phyloP scores from a whole-genome alignment of 768 basidiomycete species.

The Crepidotus variabilis region DNA sequence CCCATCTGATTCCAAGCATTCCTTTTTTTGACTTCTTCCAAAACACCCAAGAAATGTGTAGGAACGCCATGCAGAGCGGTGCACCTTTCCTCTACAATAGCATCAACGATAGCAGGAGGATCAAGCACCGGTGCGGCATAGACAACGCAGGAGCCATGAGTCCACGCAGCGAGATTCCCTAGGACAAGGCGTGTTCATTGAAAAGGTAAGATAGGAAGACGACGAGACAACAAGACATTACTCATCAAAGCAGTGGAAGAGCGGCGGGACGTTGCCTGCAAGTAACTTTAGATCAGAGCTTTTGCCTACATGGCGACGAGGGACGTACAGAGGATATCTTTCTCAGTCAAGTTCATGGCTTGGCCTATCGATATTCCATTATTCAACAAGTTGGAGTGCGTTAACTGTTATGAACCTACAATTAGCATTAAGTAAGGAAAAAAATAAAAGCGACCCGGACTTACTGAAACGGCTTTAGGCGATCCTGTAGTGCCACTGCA shows the following conservation, averaged over 20 bases:
- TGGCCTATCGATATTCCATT: constrained; percentile 69
- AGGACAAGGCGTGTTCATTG: constrained; percentile 62
- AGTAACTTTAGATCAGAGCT: background rate
- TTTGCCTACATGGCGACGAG: background rate
- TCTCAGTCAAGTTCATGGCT: constrained; percentile 63
- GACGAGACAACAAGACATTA: constrained; percentile 42
- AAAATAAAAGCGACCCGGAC: constrained; percentile 13
- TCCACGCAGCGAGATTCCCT: constrained; percentile 78
- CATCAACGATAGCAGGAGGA: constrained; percentile 64
- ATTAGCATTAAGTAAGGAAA: background rate
- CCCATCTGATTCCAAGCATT: constrained; percentile 24
- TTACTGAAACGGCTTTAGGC: constrained; percentile 81
- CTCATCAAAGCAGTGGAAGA: constrained; percentile 92
- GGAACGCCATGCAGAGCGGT: constrained; percentile 84
- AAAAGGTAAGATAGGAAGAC: constrained; percentile 9
- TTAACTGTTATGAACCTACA: constrained; percentile 43
- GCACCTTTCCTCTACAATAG: constrained; percentile 64
- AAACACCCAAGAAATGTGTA: constrained; percentile 77
- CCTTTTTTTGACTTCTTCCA: constrained; percentile 62
- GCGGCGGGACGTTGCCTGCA: constrained; percentile 75
- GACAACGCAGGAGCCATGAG: constrained; percentile 68
- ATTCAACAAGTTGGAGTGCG: constrained; percentile 76
- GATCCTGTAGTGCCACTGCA: constrained; percentile 73
- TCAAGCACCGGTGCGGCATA: constrained; percentile 69
- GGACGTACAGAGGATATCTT: constrained; percentile 62